These are phyloP conservation scores for Sonneratia caseolaris DNA, from an alignment of 345 rosid genomes.

Conservation along the genomic window DNA sequence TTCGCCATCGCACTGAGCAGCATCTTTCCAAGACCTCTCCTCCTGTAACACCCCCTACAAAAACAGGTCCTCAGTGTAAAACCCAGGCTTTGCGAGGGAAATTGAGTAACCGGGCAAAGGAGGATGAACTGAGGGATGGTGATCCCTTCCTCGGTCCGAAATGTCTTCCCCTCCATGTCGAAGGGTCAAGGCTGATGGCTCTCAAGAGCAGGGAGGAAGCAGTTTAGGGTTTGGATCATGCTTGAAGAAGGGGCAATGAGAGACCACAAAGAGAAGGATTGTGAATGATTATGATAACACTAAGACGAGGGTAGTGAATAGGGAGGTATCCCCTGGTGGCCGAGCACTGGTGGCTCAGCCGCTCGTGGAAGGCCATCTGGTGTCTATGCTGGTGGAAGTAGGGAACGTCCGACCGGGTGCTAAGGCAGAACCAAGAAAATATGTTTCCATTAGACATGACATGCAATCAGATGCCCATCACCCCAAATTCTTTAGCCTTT, in stretches of 20 bases:
- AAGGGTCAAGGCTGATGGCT: constrained; percentile 33
- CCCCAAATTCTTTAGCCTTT: too few species aligned
- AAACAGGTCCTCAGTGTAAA: constrained; percentile 68
- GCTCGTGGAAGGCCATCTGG: constrained; percentile 85
- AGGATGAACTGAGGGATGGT: constrained; percentile 65
- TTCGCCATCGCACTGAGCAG: constrained; percentile 65
- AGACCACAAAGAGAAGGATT: too few species aligned
- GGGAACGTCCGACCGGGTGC: constrained; percentile 60
- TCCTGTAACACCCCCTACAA: constrained; percentile 65
- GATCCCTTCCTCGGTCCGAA: constrained; percentile 25
- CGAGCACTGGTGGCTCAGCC: constrained; percentile 82
- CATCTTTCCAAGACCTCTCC: constrained; percentile 72
- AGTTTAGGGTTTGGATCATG: constrained; percentile 8
- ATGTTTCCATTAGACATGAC: too few species aligned
- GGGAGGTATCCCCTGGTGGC: constrained; percentile 61
- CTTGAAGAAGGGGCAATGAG: too few species aligned
- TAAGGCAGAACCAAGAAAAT: constrained; percentile 43
- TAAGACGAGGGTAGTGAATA: constrained; percentile 55
- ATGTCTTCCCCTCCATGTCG: constrained; percentile 42
- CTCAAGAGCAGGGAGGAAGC: constrained; percentile 31
- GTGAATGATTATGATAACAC: constrained; percentile 51
- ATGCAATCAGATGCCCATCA: too few species aligned
- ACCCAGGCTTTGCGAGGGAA: constrained; percentile 67
- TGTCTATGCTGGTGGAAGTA: constrained; percentile 74
- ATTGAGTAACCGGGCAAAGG: constrained; percentile 66